A percentile compares a stretch with the other conserved stretches of the same genome.
Conservation (phyloP, 805 yeast genomes). For the Nakazawaea anatomiae region DNA sequence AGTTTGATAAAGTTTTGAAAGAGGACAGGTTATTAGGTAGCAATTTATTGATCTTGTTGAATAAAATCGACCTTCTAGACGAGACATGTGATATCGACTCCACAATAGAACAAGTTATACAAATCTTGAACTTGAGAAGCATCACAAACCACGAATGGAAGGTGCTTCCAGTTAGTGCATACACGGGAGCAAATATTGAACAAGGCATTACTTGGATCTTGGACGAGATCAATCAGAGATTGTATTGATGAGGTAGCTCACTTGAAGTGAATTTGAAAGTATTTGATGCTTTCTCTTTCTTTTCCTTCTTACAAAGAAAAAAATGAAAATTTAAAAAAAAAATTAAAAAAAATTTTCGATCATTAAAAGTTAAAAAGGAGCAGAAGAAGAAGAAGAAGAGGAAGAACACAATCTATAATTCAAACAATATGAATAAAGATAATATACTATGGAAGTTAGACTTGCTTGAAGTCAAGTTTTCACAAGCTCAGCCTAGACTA, state of each 20-base stretch:
- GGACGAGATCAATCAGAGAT: conserved; percentile 30
- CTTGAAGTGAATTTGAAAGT: too few relatives aligned
- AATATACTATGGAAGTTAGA: conserved; percentile 50
- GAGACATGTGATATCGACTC: conserved; percentile 18
- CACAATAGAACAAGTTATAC: conserved; percentile 14
- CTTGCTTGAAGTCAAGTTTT: conserved; percentile 45
- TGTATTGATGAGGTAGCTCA: conserved; percentile 20
- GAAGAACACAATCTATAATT: neutral
- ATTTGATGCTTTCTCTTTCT: too few relatives aligned
- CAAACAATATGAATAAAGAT: conserved; percentile 23
- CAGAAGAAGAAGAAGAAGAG: too few relatives aligned
- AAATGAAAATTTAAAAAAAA: neutral
- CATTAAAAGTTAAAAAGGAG: too few relatives aligned
- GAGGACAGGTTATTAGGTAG: conserved; percentile 71
- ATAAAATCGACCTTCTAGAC: conserved; percentile 62
- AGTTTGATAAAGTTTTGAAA: conserved; percentile 52
- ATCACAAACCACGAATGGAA: conserved; percentile 34
- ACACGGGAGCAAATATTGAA: conserved; percentile 33
- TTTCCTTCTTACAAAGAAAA: too few relatives aligned
- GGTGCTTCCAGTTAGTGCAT: conserved; percentile 43
- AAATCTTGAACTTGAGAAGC: conserved; percentile 23
- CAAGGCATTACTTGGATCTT: conserved; percentile 38
- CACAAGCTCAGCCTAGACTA: conserved; percentile 38
- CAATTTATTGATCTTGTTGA: conserved; percentile 61
- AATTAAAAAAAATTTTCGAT: neutral